Conservation (phyloP, 805 yeast species). For the Ogataea pignaliae region DNA sequence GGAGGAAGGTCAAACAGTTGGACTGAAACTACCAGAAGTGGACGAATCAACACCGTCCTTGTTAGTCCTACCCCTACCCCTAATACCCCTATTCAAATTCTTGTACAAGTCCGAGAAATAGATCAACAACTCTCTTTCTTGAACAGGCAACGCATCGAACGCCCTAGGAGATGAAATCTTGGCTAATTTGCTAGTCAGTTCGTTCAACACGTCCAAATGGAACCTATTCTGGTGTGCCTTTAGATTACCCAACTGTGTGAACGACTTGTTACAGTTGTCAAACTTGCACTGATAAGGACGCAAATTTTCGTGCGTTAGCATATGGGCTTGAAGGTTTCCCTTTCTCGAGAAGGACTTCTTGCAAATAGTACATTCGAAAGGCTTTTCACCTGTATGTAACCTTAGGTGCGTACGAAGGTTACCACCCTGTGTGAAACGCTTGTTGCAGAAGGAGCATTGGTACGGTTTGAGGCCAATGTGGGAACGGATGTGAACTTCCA, state of each 20-base stretch:
- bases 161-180: constrained; percentile 48
- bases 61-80: constrained; percentile 71
- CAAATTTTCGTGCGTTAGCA: constrained; percentile 71
- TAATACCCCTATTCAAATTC: constrained; percentile 85
- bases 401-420: constrained; percentile 81
- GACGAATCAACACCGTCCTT: constrained; percentile 3
- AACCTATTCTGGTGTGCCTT: constrained; percentile 92
- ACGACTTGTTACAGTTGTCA: constrained; percentile 77
- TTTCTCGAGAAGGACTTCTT: constrained; percentile 77
- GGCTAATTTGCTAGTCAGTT: constrained; percentile 63
- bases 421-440: constrained; percentile 86
- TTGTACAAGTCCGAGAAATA: constrained; percentile 82
- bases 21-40: no score
- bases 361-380: constrained; percentile 76
- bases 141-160: constrained; percentile 44
- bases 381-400: constrained; percentile 89
- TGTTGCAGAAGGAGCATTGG: constrained; percentile 72
- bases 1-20: no score
- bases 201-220: constrained; percentile 67
- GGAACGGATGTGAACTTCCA: constrained; percentile 83
- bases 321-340: constrained; percentile 89
- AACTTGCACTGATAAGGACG: constrained; percentile 78
- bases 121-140: constrained; percentile 64
- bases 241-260: constrained; percentile 89
- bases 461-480: constrained; percentile 87